Conservation (phyloP, 1,284 basidiomycete species). For the Bjerkandera adusta region DNA sequence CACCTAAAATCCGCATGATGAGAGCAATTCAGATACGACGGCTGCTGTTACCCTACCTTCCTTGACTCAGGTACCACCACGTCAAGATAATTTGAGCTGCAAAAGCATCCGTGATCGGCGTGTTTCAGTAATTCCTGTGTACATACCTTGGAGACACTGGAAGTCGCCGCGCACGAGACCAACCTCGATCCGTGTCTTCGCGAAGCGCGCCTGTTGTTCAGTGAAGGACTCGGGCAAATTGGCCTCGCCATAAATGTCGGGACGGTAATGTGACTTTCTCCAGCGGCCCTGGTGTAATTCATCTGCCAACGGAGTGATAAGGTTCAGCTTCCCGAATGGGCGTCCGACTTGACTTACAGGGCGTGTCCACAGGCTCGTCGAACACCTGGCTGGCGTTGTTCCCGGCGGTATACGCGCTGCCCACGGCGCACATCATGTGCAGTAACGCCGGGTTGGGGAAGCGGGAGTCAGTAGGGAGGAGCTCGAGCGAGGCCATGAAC, state of each 20-base stretch:
- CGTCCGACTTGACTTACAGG: conserved; percentile 14
- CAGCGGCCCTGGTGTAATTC: conserved; percentile 32
- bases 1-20: conserved; percentile 41
- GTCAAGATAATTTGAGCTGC: conserved; percentile 60
- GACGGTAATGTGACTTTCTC: conserved; percentile 51
- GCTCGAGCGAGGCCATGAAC: conserved; percentile 62
- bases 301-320: conserved; percentile 5
- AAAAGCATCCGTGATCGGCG: no score
- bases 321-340: no score
- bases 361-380: conserved; percentile 35
- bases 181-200: conserved; percentile 49
- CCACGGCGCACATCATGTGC: conserved; percentile 76
- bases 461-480: conserved; percentile 65
- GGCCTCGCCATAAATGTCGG: conserved; percentile 40
- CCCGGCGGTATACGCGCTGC: conserved; percentile 62
- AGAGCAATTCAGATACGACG: not conserved
- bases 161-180: conserved; percentile 53
- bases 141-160: conserved; percentile 60
- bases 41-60: conserved; percentile 47
- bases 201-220: conserved; percentile 61
- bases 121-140: not conserved
- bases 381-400: conserved; percentile 45
- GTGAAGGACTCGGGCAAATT: conserved; percentile 56
- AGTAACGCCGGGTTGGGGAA: conserved; percentile 68
- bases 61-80: conserved; percentile 74